Evolutionary conservation across 176 grass and related monocot species (phyloP), one percentile per base, ranked within the genome.

Genomic region (Bolboschoenus planiculmis): DNA sequence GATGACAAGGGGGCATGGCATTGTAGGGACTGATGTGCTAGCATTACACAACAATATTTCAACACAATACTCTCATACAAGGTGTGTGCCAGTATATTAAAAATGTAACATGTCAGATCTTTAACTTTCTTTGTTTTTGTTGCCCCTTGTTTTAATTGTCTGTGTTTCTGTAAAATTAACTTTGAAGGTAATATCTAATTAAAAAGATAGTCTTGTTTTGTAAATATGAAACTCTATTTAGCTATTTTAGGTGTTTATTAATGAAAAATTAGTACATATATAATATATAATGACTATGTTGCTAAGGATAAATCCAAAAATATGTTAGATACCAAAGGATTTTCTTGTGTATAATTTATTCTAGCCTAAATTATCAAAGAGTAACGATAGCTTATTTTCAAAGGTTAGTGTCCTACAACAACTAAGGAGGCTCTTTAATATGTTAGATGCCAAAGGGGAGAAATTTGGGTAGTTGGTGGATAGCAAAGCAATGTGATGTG

Each of bases 391-490:
- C 4, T 58, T 18, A 10, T 34, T 7, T 53, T 30, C 13, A 29
- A 63, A 16, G 36, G 7, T 10, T 43, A 60, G 1, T 30, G 59
- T 29, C 79, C 56, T 82, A 46, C 79, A 82, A 59, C 80, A 82
- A 82, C 80, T 63, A 62, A 65, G 58, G 80, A 66, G 80, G 40
- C 80, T 50, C 34, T 66, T 82, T 44, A 82, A 63, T 82, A 30
- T 53, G 55, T 44, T 81, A 60, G 78, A 43, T 63, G 16, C 18
- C 36, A 65, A 27, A 46, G 8, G 58, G 53, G 57, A 64, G 57
- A 61, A 57, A 61, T 46, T 81, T 81, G 79, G 78, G 55, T 81
- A 81, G 79, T 62, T 81, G 79, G 79, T 27, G 39, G 55, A 81
- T 57, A 81, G 79, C 39, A 21, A 61, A 56, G 20, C 35, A 54